Percentiles rank a stretch among this genome's conserved stretches.
Evolutionary conservation across 2,329 filamentous ascomycete species (phyloP).

Genomic region (Verticillium zaregamsianum): DNA sequence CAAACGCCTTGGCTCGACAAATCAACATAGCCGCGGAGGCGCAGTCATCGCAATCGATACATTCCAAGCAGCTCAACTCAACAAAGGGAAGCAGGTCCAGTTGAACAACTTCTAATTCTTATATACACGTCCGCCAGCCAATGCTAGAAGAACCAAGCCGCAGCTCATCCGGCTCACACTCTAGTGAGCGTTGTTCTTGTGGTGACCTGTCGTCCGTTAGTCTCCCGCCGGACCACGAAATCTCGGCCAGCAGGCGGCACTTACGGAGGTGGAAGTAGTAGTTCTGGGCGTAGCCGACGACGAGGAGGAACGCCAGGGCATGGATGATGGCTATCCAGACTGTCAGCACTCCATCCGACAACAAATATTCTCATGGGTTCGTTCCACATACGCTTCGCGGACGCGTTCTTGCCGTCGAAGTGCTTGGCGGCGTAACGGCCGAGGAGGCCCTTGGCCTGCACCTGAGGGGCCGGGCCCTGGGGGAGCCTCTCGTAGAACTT

Average conservation of each 20-base stretch:
- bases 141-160: conserved; percentile 9
- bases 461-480: conserved; percentile 81
- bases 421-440: conserved; percentile 87
- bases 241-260: conserved; percentile 30
- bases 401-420: conserved; percentile 86
- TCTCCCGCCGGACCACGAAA: not conserved
- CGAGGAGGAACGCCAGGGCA: conserved; percentile 70
- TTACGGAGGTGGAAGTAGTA: conserved; percentile 99
- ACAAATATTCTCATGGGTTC: not conserved
- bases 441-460: conserved; percentile 76
- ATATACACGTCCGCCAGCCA: conserved; percentile 14
- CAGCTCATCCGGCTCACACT: conserved; percentile 9
- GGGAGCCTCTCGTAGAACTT: conserved; percentile 99
- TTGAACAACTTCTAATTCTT: conserved; percentile 13
- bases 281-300: conserved; percentile 90
- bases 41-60: not conserved
- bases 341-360: conserved; percentile 1
- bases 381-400: conserved; percentile 72
- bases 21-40: not conserved
- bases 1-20: too few relatives aligned
- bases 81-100: conserved; percentile 4
- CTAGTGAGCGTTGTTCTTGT: conserved; percentile 99
- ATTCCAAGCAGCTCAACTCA: not conserved
- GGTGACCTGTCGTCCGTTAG: conserved; percentile 66
- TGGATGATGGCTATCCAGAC: conserved; percentile 75